Conservation (phyloP, 176 grass and related monocot species). For the Rhipidocladum racemiflorum region DNA sequence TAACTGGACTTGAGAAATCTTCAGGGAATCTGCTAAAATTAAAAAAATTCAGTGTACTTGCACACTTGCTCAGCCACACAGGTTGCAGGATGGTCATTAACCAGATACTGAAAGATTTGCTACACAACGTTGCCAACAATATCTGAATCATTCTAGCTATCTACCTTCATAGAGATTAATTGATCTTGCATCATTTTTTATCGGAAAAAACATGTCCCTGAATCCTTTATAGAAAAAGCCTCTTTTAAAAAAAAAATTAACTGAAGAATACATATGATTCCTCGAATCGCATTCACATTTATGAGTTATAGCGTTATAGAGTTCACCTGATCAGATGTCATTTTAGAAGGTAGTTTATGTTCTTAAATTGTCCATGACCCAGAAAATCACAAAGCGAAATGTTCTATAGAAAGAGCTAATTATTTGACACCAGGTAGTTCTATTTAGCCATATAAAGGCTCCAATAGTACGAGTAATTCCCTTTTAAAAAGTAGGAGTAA, state of each 20-base stretch:
- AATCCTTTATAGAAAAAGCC: neutral
- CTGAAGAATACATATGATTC: neutral
- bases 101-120: neutral
- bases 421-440: neutral
- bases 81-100: neutral
- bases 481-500: too few species aligned
- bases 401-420: neutral
- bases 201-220: neutral
- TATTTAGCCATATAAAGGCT: neutral
- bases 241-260: neutral
- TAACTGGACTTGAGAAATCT: conserved; percentile 42
- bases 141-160: neutral
- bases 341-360: neutral
- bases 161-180: neutral
- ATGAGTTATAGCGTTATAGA: neutral
- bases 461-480: neutral
- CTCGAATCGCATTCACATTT: neutral
- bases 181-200: neutral
- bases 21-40: conserved; percentile 44
- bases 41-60: neutral
- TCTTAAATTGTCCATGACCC: neutral
- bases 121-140: neutral
- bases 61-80: neutral
- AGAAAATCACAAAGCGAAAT: neutral
- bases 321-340: neutral